A percentile compares a stretch with the other conserved stretches of the same genome.
Conservation (phyloP, 2,329 filamentous ascomycete species). For the Aspergillus terreus region DNA sequence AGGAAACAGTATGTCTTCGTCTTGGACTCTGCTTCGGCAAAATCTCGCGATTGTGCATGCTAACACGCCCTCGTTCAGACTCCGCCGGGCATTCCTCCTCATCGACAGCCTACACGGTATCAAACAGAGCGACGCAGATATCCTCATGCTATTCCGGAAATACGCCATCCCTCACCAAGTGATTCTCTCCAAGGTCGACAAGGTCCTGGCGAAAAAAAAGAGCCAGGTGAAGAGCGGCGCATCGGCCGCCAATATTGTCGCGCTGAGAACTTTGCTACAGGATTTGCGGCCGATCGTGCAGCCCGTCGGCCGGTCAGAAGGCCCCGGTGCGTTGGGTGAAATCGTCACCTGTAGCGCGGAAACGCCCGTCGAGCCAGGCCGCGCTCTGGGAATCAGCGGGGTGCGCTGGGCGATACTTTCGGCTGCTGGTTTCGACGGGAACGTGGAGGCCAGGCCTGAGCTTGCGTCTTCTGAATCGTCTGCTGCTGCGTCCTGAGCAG, state of each 20-base stretch:
- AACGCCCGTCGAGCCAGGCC: conserved; percentile 43
- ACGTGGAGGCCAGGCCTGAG: conserved; percentile 22
- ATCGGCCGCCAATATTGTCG: conserved; percentile 22
- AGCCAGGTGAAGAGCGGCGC: conserved; percentile 30
- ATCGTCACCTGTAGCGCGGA: conserved; percentile 58
- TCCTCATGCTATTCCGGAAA: conserved; percentile 55
- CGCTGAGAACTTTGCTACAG: conserved; percentile 39
- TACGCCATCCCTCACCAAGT: conserved; percentile 62
- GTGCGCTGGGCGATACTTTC: conserved; percentile 62
- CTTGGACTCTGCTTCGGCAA: background rate
- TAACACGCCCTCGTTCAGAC: conserved; percentile 25
- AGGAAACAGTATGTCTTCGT: conserved; percentile 52
- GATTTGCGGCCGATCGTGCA: conserved; percentile 42
- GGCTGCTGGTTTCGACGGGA: conserved; percentile 55
- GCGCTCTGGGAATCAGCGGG: conserved; percentile 57
- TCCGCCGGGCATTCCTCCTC: conserved; percentile 61
- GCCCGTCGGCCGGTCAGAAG: conserved; percentile 37
- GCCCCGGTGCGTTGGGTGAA: conserved; percentile 51
- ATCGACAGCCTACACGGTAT: conserved; percentile 62
- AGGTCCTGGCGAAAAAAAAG: conserved; percentile 42
- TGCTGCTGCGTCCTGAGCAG: conserved; percentile 3
- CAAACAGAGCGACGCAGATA: conserved; percentile 56
- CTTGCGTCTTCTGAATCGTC: conserved; percentile 1
- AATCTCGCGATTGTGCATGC: background rate
- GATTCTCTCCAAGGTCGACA: conserved; percentile 64